A percentile compares a stretch with the other conserved stretches of the same genome.
These are phyloP conservation scores for Globisporangium sylvaticum DNA, from an alignment of 352 stramenopile species.

Conservation along the genomic window DNA sequence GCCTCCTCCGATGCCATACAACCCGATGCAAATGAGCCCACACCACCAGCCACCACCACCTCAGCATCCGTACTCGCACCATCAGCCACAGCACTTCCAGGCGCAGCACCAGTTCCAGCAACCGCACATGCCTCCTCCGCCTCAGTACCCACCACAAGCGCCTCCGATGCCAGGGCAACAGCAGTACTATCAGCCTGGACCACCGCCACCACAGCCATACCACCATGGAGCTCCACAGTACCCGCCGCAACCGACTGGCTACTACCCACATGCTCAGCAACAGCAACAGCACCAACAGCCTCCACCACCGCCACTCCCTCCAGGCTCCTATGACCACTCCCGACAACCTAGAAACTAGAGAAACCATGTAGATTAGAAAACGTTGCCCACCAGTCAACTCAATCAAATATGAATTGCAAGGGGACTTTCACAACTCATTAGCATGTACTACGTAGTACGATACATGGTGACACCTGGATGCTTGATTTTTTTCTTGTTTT, in stretches of 20 bases:
- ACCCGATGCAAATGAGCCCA: slow-evolving; percentile 22
- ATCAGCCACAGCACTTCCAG: slow-evolving; percentile 16
- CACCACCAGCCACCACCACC: slow-evolving; percentile 22
- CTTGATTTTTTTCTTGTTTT: neutral
- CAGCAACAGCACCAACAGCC: slow-evolving; percentile 31
- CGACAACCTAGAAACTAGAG: slow-evolving; percentile 15
- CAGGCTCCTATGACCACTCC: slow-evolving; percentile 28
- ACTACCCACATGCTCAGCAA: slow-evolving; percentile 6
- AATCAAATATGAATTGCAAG: slow-evolving; percentile 2
- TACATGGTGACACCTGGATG: neutral
- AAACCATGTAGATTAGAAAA: slow-evolving; percentile 18
- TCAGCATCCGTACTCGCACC: slow-evolving; percentile 21
- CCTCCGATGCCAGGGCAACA: slow-evolving; percentile 13
- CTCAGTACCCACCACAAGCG: slow-evolving; percentile 12
- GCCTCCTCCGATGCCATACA: slow-evolving; percentile 23
- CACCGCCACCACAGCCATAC: neutral
- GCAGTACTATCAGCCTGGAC: slow-evolving; percentile 13
- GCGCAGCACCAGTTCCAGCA: slow-evolving; percentile 17
- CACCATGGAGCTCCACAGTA: slow-evolving; percentile 27
- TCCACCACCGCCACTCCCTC: slow-evolving; percentile 27
- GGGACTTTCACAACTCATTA: neutral
- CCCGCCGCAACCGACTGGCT: neutral
- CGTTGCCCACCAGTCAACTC: neutral
- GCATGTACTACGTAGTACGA: neutral
- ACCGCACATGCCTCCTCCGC: slow-evolving; percentile 8